A percentile compares a stretch with the other conserved stretches of the same genome.
These are phyloP conservation scores for Kwoniella shivajii DNA, from an alignment of 1,284 basidiomycete genomes.

Conservation along the genomic window DNA sequence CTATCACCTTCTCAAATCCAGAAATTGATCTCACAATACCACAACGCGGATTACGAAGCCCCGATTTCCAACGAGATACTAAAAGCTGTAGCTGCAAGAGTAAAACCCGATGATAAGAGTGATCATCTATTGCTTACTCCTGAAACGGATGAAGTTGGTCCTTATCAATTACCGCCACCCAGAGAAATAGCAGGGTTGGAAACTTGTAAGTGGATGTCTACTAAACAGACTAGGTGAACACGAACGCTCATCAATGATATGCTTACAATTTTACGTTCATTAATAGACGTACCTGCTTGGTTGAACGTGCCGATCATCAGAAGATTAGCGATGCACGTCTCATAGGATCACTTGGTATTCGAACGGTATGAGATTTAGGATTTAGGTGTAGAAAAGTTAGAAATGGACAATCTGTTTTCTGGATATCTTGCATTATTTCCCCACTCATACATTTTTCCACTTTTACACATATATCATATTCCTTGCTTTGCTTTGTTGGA, in stretches of 20 bases:
- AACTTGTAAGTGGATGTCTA: constrained; percentile 45
- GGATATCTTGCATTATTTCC: too few species aligned
- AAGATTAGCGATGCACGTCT: constrained; percentile 43
- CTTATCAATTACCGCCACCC: constrained; percentile 56
- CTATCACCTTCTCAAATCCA: constrained; percentile 99
- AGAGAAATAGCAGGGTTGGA: constrained; percentile 53
- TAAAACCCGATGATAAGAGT: constrained; percentile 90
- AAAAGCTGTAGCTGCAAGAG: constrained; percentile 90
- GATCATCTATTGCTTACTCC: constrained; percentile 92
- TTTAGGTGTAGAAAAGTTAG: too few species aligned
- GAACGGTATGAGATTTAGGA: background rate
- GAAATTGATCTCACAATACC: constrained; percentile 97
- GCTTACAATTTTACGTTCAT: background rate
- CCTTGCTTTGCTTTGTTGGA: too few species aligned
- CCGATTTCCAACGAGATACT: constrained; percentile 96
- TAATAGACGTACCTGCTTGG: constrained; percentile 45
- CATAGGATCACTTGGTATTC: too few species aligned
- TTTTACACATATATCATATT: too few species aligned
- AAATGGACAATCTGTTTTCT: too few species aligned
- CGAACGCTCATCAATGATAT: too few species aligned
- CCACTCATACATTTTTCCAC: too few species aligned
- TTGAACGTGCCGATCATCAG: constrained; percentile 43
- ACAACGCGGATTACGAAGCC: constrained; percentile 89
- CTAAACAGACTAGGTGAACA: background rate
- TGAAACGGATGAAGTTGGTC: constrained; percentile 92